These are phyloP conservation scores for Aspergillus incahuasiensis DNA, from an alignment of 495 filamentous ascomycete genomes.

Conservation along the genomic window DNA sequence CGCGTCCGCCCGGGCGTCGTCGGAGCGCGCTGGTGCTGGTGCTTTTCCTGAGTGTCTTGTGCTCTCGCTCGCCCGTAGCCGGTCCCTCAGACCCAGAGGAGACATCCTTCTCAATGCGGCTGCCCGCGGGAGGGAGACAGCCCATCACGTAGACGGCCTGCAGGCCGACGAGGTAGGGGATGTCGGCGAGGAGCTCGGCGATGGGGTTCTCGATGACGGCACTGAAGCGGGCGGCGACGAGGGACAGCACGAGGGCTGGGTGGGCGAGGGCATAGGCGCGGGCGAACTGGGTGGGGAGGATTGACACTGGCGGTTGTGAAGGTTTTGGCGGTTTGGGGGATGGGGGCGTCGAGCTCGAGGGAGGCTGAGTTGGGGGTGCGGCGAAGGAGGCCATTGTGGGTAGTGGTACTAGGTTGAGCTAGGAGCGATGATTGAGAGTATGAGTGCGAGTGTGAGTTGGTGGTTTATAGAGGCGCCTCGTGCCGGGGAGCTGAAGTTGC, in stretches of 20 bases:
- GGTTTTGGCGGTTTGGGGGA: conserved; percentile 2
- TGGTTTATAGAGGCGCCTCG: not conserved
- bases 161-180: conserved; percentile 58
- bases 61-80: too few species aligned
- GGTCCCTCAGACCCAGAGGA: too few species aligned
- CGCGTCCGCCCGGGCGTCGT: too few species aligned
- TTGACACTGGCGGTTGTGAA: conserved; percentile 28
- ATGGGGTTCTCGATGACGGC: conserved; percentile 69
- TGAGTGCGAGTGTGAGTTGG: not conserved
- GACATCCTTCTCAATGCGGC: not conserved
- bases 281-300: conserved; percentile 46
- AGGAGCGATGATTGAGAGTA: not conserved
- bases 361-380: conserved; percentile 7
- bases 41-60: not conserved
- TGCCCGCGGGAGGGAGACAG: conserved; percentile 66
- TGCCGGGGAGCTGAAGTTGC: not conserved
- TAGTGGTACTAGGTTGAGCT: not conserved
- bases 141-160: conserved; percentile 65
- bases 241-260: conserved; percentile 57
- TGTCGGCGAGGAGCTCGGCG: conserved; percentile 51
- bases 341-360: not conserved
- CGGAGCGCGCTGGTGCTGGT: not conserved
- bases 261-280: conserved; percentile 57
- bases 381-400: conserved; percentile 22
- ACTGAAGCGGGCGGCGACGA: conserved; percentile 58